Evolutionary conservation across 2,329 filamentous ascomycete genomes (phyloP), one percentile per base, ranked within the genome.

Genomic region (Fusarium denticulatum): DNA sequence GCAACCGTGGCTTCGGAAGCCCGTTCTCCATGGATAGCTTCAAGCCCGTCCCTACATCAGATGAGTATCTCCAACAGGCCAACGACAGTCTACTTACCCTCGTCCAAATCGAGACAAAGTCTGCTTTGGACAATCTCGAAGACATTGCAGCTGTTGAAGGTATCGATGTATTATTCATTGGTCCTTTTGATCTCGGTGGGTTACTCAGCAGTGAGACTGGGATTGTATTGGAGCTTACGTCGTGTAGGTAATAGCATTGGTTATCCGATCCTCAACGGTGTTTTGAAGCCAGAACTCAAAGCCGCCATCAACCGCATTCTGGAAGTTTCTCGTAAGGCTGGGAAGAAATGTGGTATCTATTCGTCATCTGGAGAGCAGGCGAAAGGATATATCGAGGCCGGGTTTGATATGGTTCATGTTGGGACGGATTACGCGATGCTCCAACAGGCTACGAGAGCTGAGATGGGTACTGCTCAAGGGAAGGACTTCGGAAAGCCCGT

Each of bases 21-120:
- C 57, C 58, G 0, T 68, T 57, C 28, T 47, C 64, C 20, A 67
- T 67, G 63, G 56, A 62, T 36, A 24, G 64, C 28, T 68, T 69
- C n/a, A 53, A 63, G 14, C 58, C 67, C 11, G 32, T 47, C 40
- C 67, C 58, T 18, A 55, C 64, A 7, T 55, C 46, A 18, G 58
- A 67, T 47, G 67, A 64, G 32, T 69, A 69, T 28, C 45, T 69
- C 10, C 64, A 68, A 6, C 64, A 64, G 7, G 67, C 67, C 13
- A 69, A 64, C 24, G 36, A 50, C n/a, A 53, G 46, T 26, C 39
- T 69, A 22, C 40, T 69, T 16, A 69, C 58, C 3, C 24, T 69
- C 1, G 58, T 69, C 5, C 64, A 69, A 55, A 68, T 69, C 7
- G 67, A 69, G 42, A 69, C 67, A 11, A 50, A 22, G 32, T 53